Percentiles rank a stretch among this genome's conserved stretches.
Conservation (phyloP, 805 yeast genomes). For the Helenozyma baotianmanensis region DNA sequence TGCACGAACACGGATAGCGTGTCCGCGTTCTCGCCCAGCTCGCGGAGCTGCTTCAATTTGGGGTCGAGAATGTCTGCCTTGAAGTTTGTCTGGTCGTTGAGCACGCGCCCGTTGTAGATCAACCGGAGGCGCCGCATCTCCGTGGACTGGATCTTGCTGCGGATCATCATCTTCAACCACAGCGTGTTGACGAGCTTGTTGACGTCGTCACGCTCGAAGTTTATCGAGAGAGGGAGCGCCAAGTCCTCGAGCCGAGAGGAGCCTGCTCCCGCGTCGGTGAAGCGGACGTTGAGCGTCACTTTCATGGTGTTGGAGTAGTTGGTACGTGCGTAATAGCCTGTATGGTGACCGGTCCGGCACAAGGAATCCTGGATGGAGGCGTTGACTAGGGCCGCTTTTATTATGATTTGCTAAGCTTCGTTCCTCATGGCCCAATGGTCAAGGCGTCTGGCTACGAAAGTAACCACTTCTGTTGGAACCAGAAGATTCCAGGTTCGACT, state of each 20-base stretch:
- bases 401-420: slow-evolving; percentile 28
- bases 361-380: not conserved
- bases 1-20: slow-evolving; percentile 54
- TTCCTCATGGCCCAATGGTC: slow-evolving; percentile 76
- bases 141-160: slow-evolving; percentile 17
- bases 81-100: slow-evolving; percentile 54
- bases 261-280: slow-evolving; percentile 24
- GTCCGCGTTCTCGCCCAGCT: slow-evolving; percentile 7
- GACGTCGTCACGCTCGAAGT: slow-evolving; percentile 27
- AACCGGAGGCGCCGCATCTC: slow-evolving; percentile 49
- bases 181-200: slow-evolving; percentile 25
- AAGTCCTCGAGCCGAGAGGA: slow-evolving; percentile 21
- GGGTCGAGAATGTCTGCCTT: slow-evolving; percentile 43
- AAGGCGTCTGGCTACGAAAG: slow-evolving; percentile 71
- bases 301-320: slow-evolving; percentile 19
- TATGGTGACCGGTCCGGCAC: too few relatives aligned
- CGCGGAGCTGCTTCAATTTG: slow-evolving; percentile 15
- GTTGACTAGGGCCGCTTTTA: not conserved
- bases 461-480: slow-evolving; percentile 45
- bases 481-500: slow-evolving; percentile 54
- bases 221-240: slow-evolving; percentile 24
- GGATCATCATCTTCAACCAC: slow-evolving; percentile 29
- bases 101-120: slow-evolving; percentile 64
- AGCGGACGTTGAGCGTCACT: slow-evolving; percentile 23
- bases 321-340: not conserved